Percentiles rank a stretch among this genome's conserved stretches.
These are phyloP conservation scores for Claviceps digitariae DNA, from an alignment of 2,329 filamentous ascomycete species.

Conservation along the genomic window DNA sequence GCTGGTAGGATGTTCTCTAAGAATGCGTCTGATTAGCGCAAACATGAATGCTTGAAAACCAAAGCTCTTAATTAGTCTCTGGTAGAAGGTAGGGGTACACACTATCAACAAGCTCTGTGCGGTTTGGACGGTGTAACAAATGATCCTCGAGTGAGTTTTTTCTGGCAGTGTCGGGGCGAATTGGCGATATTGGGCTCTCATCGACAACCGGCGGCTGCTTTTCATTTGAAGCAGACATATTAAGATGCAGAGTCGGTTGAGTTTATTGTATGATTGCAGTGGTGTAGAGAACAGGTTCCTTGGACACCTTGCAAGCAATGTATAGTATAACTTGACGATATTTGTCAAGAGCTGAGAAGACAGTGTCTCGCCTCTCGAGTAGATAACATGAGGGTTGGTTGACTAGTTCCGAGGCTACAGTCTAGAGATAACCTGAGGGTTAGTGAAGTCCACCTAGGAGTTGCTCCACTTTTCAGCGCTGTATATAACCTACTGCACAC, in stretches of 20 bases:
- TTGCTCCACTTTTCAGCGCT: too few species aligned
- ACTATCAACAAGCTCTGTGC: slow-evolving; percentile 71
- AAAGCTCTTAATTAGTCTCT: background rate
- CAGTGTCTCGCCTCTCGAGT: too few species aligned
- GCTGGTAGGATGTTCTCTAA: slow-evolving; percentile 77
- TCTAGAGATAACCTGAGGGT: too few species aligned
- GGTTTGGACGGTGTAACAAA: slow-evolving; percentile 58
- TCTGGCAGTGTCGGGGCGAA: slow-evolving; percentile 37
- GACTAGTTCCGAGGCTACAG: too few species aligned
- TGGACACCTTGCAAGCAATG: background rate
- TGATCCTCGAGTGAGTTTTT: slow-evolving; percentile 63
- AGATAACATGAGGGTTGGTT: too few species aligned
- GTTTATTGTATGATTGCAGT: background rate
- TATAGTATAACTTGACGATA: background rate
- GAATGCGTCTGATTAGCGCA: slow-evolving; percentile 9
- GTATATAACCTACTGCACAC: too few species aligned
- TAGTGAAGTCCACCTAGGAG: too few species aligned
- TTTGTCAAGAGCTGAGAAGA: too few species aligned
- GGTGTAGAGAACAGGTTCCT: background rate
- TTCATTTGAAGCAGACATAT: slow-evolving; percentile 18
- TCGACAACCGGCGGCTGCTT: slow-evolving; percentile 24
- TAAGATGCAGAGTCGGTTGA: background rate
- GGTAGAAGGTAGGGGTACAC: slow-evolving; percentile 18
- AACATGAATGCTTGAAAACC: background rate
- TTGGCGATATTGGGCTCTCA: slow-evolving; percentile 37